These are phyloP conservation scores for Cenchrus purpureus DNA, from an alignment of 176 grass and related monocot genomes.

Conservation along the genomic window DNA sequence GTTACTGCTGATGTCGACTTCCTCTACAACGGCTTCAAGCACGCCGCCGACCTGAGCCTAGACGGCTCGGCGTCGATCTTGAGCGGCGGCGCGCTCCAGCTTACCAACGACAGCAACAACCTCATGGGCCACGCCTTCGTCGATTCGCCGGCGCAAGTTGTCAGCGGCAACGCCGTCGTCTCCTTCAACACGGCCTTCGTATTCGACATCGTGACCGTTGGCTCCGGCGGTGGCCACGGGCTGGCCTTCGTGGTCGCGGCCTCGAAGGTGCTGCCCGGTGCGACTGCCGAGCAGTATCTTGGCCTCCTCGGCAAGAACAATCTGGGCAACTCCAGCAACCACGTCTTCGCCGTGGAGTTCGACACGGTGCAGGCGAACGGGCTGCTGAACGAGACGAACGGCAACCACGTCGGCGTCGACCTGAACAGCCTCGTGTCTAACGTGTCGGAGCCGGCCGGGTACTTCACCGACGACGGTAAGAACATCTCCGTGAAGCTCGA, in stretches of 20 bases:
- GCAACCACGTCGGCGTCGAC: conserved; percentile 53
- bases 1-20: conserved; percentile 21
- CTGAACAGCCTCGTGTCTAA: conserved; percentile 36
- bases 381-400: not conserved
- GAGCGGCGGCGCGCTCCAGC: conserved; percentile 38
- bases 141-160: conserved; percentile 14
- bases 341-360: conserved; percentile 48
- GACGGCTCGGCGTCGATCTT: conserved; percentile 39
- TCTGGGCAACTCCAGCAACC: not conserved
- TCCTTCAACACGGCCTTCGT: conserved; percentile 5
- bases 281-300: not conserved
- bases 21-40: conserved; percentile 47
- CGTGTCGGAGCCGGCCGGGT: conserved; percentile 35
- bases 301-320: not conserved
- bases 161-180: too few relatives aligned
- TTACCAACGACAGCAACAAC: conserved; percentile 31
- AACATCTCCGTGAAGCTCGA: conserved; percentile 15
- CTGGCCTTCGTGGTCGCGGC: not conserved
- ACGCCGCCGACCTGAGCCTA: conserved; percentile 27
- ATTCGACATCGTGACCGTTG: not conserved
- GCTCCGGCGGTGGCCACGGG: not conserved
- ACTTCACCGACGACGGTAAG: conserved; percentile 9
- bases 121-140: conserved; percentile 52
- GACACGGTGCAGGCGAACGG: conserved; percentile 25
- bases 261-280: not conserved